Conservation (phyloP, 768 basidiomycete genomes). For the Omphalotus guepiniiformis region DNA sequence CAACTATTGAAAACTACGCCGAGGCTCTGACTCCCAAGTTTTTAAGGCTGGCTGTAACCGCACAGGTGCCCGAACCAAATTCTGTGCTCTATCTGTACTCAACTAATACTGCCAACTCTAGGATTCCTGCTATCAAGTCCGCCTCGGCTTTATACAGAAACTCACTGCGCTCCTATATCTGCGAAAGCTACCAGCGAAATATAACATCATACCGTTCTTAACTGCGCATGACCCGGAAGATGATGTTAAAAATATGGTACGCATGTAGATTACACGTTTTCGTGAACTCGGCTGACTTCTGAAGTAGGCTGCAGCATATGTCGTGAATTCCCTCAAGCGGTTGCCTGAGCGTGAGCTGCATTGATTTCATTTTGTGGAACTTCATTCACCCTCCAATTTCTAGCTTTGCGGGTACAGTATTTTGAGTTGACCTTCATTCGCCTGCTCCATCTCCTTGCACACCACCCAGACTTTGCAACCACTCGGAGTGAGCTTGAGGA, state of each 20-base stretch:
- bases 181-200: constrained; percentile 63
- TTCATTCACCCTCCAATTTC: neutral
- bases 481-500: constrained; percentile 66
- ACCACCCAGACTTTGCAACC: constrained; percentile 87
- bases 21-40: constrained; percentile 58
- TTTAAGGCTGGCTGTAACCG: constrained; percentile 60
- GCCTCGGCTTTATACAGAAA: constrained; percentile 73
- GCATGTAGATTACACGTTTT: neutral
- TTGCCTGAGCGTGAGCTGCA: constrained; percentile 37
- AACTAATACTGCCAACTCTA: constrained; percentile 23
- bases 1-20: constrained; percentile 54
- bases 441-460: constrained; percentile 81
- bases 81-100: neutral
- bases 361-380: neutral
- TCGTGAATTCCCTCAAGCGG: constrained; percentile 43
- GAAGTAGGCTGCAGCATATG: constrained; percentile 54
- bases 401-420: constrained; percentile 56
- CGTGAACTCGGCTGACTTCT: constrained; percentile 5
- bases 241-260: constrained; percentile 68
- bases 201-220: constrained; percentile 83
- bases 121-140: constrained; percentile 89
- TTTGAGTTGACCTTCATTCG: constrained; percentile 85
- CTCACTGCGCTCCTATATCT: constrained; percentile 57
- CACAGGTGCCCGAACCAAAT: constrained; percentile 56
- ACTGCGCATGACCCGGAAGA: constrained; percentile 88